Base-by-base conservation (phyloP, 352 stramenopile genomes). In the Phytophthora foliorum region DNA sequence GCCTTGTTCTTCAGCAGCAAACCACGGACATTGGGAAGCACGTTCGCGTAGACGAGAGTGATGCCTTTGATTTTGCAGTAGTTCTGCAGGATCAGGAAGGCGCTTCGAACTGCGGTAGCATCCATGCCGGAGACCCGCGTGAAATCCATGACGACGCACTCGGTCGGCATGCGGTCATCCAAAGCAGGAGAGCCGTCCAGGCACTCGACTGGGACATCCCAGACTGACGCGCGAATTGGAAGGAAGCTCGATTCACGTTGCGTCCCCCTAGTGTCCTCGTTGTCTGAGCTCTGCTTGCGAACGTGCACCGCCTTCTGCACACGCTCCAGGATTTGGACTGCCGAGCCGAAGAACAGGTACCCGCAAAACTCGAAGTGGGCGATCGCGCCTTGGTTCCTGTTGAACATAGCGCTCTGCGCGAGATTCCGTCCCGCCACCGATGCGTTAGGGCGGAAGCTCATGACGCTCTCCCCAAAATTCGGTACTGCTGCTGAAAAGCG, bases 131-230 rank as follows among this genome's bases (percentile, higher is more conserved):
- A 90, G 4, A 97, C 89, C 34, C 81, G 85, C 4, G 68, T 81
- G 59, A 97, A 97, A 54, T 97, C 88, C 70, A 97, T 86, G 27
- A 97, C 83, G 10, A 96, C 69, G 52, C 80, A 92, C 67, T 91
- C 73, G 3, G 86, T 92, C 17, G 80, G 78, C 10, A 84, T 80
- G 6, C 75, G 60, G 1, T 67, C 65, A 46, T 79, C 77, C 3
- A 19, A 54, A 17, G 72, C 68, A 1, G 76, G 63, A 2, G 72
- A 89, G 22, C 84, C 87, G 48, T 93, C 82, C 1, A 93, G 68
- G 31, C 82, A 91, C 49, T 91, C 75, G 22, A 94, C 69, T n/a
- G 69, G 70, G n/a, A 85, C 74, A 19, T 83, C 69, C 1, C 65
- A 54, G 5, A 58, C 55, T 14, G 79, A 62, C 29, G 81, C 55